phyloP scores from a whole-genome alignment of 306 rosid genomes.

The Begonia fuchsioides region DNA sequence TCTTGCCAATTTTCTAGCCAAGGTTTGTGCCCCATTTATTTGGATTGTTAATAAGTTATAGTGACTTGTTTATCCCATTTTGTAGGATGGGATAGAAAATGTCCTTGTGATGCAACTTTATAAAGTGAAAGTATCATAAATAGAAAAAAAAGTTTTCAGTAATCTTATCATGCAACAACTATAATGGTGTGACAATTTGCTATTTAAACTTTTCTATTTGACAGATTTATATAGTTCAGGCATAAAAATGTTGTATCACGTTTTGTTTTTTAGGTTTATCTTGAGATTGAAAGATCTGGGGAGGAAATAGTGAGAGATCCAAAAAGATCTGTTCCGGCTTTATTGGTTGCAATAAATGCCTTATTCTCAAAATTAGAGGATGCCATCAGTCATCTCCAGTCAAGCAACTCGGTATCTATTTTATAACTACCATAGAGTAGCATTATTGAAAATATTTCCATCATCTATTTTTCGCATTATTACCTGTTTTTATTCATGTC shows the following conservation, averaged over 20 bases:
- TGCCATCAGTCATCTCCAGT: constrained; percentile 61
- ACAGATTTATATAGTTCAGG: not conserved
- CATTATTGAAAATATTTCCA: no score
- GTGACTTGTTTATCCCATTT: no score
- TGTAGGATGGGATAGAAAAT: no score
- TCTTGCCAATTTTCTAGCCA: constrained; percentile 71
- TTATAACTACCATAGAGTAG: no score
- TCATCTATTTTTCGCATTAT: constrained; percentile 7
- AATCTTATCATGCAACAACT: no score
- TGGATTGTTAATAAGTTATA: no score
- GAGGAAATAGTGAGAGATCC: constrained; percentile 48
- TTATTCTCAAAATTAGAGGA: constrained; percentile 63
- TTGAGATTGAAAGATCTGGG: constrained; percentile 47
- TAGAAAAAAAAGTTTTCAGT: no score
- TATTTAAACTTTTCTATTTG: no score
- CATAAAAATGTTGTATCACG: not conserved
- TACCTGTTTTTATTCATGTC: constrained; percentile 2
- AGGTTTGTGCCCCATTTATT: constrained; percentile 37
- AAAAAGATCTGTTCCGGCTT: constrained; percentile 27
- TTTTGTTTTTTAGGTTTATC: constrained; percentile 40
- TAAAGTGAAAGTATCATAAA: no score
- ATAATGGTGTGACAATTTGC: no score
- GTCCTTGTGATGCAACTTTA: no score
- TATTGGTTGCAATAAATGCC: constrained; percentile 43
- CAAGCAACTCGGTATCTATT: constrained; percentile 33